Base-by-base conservation (phyloP, 2,329 filamentous ascomycete genomes). In the Trichophyton rubrum region DNA sequence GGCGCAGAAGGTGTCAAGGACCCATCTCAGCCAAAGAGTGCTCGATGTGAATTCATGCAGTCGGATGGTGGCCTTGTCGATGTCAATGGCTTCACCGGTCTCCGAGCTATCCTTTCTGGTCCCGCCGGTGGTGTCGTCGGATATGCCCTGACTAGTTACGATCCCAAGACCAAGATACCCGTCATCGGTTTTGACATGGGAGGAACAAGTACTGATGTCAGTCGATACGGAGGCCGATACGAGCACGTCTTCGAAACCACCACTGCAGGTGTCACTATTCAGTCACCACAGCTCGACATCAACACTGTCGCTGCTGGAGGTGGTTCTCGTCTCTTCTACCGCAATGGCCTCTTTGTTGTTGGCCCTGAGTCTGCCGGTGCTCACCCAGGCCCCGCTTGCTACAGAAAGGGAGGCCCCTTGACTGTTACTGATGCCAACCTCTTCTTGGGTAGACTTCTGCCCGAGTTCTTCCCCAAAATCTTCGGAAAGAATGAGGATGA, bases 161-260 rank as follows among this genome's bases (percentile, higher is more conserved):
- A 96, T 66, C 80, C 85, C 0, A 78, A 86, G 61, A 91, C 87
- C 0, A 87, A 84, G 68, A 88, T 83, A 1, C 89, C 90, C 0
- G 87, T 95, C 5, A 95, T 96, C 68, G 90, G 90, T 0, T 95
- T 96, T 68, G 90, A 95, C 68, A 96, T 95, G 90, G 89, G 89
- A 49, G 90, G 90, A 15, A 96, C 90, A 0, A 90, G 86, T 63
- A 96, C 90, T 0, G 90, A 96, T 72, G 89, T 95, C 9, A 92
- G 88, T 56, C 80, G 90, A 57, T 95, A 92, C 67, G 88, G 86
- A 4, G 90, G 90, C 27, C 80, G 87, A 58, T 95, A 95, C 68
- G 90, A 95, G 67, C 90, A 96, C 69, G 89, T 93, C 0, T 95
- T 95, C 66, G 90, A 95, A 75, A 95, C 89, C 0, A 95, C 89